phyloP scores from a whole-genome alignment of 2,329 filamentous ascomycete species.

The Incumbomyces lentus region DNA sequence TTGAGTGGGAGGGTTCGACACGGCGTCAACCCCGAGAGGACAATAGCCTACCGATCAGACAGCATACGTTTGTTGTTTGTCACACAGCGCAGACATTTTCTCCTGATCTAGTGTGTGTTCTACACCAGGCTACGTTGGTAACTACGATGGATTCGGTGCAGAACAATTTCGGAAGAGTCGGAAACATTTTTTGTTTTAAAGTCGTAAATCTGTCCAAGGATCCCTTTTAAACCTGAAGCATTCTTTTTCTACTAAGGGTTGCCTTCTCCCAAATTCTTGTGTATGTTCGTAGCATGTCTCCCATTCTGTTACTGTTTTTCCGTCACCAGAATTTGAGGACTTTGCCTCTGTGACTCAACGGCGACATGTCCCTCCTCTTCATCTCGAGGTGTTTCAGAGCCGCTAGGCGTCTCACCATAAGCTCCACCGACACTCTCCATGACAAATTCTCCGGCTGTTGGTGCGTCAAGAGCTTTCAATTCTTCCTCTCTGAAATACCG shows the following conservation, averaged over 20 bases:
- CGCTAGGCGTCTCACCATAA: conserved; percentile 33
- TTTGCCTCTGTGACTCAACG: not conserved
- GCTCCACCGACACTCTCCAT: conserved; percentile 65
- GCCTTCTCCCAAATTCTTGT: not conserved
- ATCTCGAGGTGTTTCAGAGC: not conserved
- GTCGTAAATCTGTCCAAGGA: too few species aligned
- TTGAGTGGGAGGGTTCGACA: too few species aligned
- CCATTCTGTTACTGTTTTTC: not conserved
- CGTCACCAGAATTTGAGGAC: not conserved
- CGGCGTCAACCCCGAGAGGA: too few species aligned
- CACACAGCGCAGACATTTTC: too few species aligned
- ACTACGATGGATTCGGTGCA: too few species aligned
- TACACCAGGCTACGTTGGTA: too few species aligned
- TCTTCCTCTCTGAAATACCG: conserved; percentile 51
- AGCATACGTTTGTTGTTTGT: too few species aligned
- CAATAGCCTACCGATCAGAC: too few species aligned
- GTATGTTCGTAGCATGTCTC: not conserved
- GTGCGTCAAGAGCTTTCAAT: conserved; percentile 55
- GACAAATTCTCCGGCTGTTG: conserved; percentile 63
- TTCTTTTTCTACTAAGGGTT: not conserved
- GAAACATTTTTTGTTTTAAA: too few species aligned
- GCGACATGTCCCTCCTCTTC: not conserved
- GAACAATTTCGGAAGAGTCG: too few species aligned
- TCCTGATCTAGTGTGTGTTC: too few species aligned
- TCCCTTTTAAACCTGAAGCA: too few species aligned